Base-by-base conservation (phyloP, 139 green algal species). In the Chlamydomonas eustigma region DNA sequence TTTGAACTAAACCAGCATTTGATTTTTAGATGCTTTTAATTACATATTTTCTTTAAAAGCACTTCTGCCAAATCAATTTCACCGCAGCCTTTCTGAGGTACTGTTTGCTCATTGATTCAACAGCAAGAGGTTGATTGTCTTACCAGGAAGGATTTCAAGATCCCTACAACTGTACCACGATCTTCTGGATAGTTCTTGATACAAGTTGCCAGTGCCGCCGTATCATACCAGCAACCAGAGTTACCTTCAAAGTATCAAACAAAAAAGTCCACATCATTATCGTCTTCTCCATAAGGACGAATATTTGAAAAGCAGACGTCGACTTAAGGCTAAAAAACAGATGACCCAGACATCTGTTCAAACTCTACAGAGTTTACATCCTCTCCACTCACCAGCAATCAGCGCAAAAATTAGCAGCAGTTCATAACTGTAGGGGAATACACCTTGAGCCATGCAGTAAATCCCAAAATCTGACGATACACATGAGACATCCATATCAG, bases 141-240 rank as follows among this genome's bases (percentile, higher is more conserved):
- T 28, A 68, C 52, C 52, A 69, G 34, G 51, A 81, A 80, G 0
- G 83, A 78, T 74, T 95, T 96, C 39, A 95, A 75, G 8, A 93
- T 80, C 68, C 93, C 92, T 28, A 96, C 88, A 3, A 93, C 88
- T 1, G 80, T 87, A 65, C 93, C 93, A 0, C 92, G 80, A 30
- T 89, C 64, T 44, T 81, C 71, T 1, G 90, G 87, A 76, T 97
- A 96, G 85, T 97, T 97, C 32, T 87, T 76, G 8, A 94, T 74
- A 79, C 86, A 93, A 12, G 89, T 96, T 34, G 89, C 89, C 6
- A 97, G 72, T 2, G 66, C 77, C 18, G 78, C 39, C 1, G 88
- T 92, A 77, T 97, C 92, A 35, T 84, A 81, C 86, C 88, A 96
- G 0, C 83, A 90, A 39, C 83, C 81, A 0, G 81, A 80, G 36